A percentile compares a stretch with the other conserved stretches of the same genome.
These are phyloP conservation scores for Diplodia corticola DNA, from an alignment of 2,329 filamentous ascomycete species.

Conservation along the genomic window DNA sequence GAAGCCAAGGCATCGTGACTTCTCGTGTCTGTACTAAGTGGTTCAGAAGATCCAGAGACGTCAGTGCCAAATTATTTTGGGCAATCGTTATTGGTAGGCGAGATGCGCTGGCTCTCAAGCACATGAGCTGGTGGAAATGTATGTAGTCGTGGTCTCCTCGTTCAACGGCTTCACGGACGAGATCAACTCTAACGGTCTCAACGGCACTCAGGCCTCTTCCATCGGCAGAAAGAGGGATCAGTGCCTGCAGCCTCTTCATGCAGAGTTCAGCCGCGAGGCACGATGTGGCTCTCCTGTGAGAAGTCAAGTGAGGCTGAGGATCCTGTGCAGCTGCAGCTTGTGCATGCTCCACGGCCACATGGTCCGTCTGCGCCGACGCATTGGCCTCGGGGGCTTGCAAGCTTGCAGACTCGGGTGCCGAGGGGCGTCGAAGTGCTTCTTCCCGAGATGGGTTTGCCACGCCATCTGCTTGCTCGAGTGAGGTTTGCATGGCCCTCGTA, in stretches of 20 bases:
- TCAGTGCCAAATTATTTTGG: neutral
- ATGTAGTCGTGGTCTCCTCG: slow-evolving; percentile 10
- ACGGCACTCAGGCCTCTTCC: neutral
- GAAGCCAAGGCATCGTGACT: neutral
- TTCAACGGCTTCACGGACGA: neutral
- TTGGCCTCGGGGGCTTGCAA: neutral
- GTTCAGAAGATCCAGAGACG: neutral
- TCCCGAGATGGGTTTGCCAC: neutral
- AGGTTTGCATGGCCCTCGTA: neutral
- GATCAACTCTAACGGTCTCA: neutral
- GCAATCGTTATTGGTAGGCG: neutral
- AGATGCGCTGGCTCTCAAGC: neutral
- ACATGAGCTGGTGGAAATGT: slow-evolving; percentile 20
- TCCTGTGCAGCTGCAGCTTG: neutral
- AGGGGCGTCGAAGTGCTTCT: neutral
- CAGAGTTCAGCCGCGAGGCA: neutral
- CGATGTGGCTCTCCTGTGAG: neutral
- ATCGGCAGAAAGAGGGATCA: neutral
- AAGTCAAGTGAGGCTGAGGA: neutral
- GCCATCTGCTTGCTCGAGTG: neutral
- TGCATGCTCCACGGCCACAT: neutral
- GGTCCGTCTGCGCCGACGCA: neutral
- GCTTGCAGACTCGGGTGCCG: neutral
- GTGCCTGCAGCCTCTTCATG: neutral
- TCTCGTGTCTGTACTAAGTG: neutral